A percentile compares a stretch with the other conserved stretches of the same genome.
Conservation (phyloP, 2,329 filamentous ascomycete genomes). For the Cercospora sp. region DNA sequence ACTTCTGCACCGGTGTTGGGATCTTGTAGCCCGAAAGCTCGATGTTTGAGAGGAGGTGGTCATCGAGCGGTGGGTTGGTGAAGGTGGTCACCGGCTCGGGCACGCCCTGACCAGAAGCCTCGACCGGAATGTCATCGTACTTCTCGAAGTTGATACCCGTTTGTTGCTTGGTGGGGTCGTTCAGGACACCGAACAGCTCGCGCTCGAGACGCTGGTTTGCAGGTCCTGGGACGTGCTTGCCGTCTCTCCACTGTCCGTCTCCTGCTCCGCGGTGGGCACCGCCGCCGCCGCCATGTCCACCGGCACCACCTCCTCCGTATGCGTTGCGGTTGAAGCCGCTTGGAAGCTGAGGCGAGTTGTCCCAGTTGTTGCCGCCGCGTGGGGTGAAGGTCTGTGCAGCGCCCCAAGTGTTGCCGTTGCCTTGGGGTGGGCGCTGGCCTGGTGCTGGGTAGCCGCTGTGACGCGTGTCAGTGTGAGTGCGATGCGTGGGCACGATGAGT, state of each 20-base stretch:
- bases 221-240: conserved; percentile 91
- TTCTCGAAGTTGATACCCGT: conserved; percentile 99
- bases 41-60: conserved; percentile 91
- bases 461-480: conserved; percentile 27
- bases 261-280: conserved; percentile 75
- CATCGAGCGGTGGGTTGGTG: conserved; percentile 91
- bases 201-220: conserved; percentile 87
- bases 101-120: conserved; percentile 90
- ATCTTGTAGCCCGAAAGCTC: conserved; percentile 91
- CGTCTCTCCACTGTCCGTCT: conserved; percentile 94
- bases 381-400: conserved; percentile 57
- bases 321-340: conserved; percentile 62
- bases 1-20: conserved; percentile 97
- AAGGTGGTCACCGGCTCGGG: conserved; percentile 89
- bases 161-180: conserved; percentile 92
- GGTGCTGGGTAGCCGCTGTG: conserved; percentile 48
- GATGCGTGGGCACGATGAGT: neutral
- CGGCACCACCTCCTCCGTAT: conserved; percentile 56
- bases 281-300: conserved; percentile 51
- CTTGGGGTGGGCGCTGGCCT: conserved; percentile 14
- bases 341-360: conserved; percentile 40
- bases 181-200: conserved; percentile 86
- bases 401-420: conserved; percentile 52
- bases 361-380: conserved; percentile 42
- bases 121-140: conserved; percentile 98